Evolutionary conservation across 2,329 filamentous ascomycete genomes (phyloP).

Genomic region (Paracorniculantispora psalliotae): DNA sequence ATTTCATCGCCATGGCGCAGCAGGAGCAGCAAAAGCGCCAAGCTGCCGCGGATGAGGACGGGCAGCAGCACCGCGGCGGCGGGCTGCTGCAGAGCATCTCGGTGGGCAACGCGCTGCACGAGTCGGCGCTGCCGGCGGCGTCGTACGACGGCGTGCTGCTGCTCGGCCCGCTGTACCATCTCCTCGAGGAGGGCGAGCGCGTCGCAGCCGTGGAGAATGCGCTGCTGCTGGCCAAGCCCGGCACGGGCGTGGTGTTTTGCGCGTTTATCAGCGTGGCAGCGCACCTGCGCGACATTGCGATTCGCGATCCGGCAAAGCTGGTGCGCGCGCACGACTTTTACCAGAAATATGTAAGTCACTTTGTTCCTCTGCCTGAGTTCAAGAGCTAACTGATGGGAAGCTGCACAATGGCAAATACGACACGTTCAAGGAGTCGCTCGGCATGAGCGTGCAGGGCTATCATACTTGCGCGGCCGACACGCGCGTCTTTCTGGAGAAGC

Average conservation of each 20-base stretch:
- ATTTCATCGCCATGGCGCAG: slow-evolving; percentile 8
- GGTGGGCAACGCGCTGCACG: slow-evolving; percentile 10
- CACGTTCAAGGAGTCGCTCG: neutral
- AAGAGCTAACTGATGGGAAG: neutral
- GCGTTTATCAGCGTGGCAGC: slow-evolving; percentile 13
- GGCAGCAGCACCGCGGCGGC: neutral
- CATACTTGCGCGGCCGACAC: slow-evolving; percentile 10
- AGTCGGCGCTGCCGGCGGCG: neutral
- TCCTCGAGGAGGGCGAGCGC: slow-evolving; percentile 11
- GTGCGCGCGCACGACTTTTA: slow-evolving; percentile 7
- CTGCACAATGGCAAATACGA: slow-evolving; percentile 11
- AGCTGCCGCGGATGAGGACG: neutral
- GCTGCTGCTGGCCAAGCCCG: neutral
- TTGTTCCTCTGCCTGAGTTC: neutral
- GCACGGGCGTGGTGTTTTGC: slow-evolving; percentile 4
- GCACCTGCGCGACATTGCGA: slow-evolving; percentile 13
- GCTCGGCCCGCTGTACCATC: slow-evolving; percentile 14
- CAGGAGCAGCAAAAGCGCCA: slow-evolving; percentile 4
- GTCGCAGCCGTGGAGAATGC: slow-evolving; percentile 8
- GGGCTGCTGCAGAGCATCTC: slow-evolving; percentile 7
- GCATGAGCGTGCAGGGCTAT: slow-evolving; percentile 3
- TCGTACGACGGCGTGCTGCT: slow-evolving; percentile 14
- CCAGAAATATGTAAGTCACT: slow-evolving; percentile 13
- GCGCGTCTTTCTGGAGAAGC: slow-evolving; percentile 3
- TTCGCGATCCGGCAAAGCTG: slow-evolving; percentile 7